Conservation (phyloP, 176 grass and related monocot genomes). For the Oryza glumipatula region DNA sequence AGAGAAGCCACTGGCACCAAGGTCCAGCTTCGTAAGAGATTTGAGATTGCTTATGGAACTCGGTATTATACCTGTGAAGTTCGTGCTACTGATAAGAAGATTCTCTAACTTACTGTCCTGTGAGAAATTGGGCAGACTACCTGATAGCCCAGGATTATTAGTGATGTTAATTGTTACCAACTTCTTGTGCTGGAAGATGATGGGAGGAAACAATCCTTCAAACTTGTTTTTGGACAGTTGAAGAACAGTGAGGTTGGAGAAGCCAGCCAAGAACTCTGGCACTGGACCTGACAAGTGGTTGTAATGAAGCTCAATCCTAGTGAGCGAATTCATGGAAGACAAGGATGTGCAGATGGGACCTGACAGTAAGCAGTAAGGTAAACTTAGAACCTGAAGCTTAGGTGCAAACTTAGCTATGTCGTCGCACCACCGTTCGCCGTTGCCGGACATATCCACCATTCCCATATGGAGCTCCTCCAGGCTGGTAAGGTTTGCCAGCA, state of each 20-base stretch:
- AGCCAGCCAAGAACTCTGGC: too few relatives aligned
- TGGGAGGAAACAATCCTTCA: too few relatives aligned
- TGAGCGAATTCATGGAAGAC: too few relatives aligned
- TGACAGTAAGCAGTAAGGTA: slow-evolving; percentile 20
- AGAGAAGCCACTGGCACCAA: not conserved
- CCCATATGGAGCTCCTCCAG: slow-evolving; percentile 50
- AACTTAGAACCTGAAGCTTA: slow-evolving; percentile 40
- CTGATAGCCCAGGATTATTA: not conserved
- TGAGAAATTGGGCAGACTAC: not conserved
- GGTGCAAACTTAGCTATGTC: slow-evolving; percentile 41
- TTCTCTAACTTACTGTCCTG: not conserved
- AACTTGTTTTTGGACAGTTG: too few relatives aligned
- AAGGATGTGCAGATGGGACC: too few relatives aligned
- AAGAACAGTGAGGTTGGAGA: too few relatives aligned
- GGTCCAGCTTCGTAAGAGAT: not conserved
- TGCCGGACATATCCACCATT: slow-evolving; percentile 42
- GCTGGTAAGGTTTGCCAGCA: slow-evolving; percentile 49
- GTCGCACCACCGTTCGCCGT: slow-evolving; percentile 42
- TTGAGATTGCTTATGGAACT: not conserved
- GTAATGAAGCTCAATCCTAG: too few relatives aligned
- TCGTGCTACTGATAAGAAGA: not conserved
- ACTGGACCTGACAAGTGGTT: too few relatives aligned
- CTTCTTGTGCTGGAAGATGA: too few relatives aligned
- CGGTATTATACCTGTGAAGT: not conserved
- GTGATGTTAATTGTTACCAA: too few relatives aligned